Conservation (phyloP, 2,329 filamentous ascomycete genomes). For the Capronia epimyces region DNA sequence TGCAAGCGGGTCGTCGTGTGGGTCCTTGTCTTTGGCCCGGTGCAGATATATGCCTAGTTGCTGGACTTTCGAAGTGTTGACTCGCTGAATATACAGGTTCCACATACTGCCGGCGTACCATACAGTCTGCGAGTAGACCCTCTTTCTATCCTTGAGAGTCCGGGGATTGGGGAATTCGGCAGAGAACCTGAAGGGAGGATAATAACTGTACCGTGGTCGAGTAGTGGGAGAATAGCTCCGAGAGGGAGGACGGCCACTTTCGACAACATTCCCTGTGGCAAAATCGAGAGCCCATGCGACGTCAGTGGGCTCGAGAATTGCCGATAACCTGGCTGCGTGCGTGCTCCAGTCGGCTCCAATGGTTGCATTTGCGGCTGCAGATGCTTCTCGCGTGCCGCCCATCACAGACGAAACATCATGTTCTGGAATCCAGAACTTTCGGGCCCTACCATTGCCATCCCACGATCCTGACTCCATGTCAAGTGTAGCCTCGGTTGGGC, state of each 20-base stretch:
- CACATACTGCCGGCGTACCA: slow-evolving; percentile 56
- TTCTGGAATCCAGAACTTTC: slow-evolving; percentile 55
- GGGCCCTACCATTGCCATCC: slow-evolving; percentile 50
- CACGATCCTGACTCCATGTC: slow-evolving; percentile 47
- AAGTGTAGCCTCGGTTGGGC: slow-evolving; percentile 29
- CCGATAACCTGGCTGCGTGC: slow-evolving; percentile 42
- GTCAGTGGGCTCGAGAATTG: slow-evolving; percentile 50
- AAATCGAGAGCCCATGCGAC: slow-evolving; percentile 54
- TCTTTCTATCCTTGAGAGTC: slow-evolving; percentile 54
- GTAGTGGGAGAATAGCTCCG: slow-evolving; percentile 19
- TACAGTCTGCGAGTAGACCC: slow-evolving; percentile 54
- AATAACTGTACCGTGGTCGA: slow-evolving; percentile 46
- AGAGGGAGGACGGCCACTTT: slow-evolving; percentile 24
- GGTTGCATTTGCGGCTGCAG: slow-evolving; percentile 44
- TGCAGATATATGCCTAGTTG: slow-evolving; percentile 57
- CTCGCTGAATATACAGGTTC: slow-evolving; percentile 60
- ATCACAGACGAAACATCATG: slow-evolving; percentile 53
- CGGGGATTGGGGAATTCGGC: slow-evolving; percentile 54
- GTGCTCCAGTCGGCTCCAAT: slow-evolving; percentile 36
- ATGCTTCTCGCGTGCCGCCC: slow-evolving; percentile 50
- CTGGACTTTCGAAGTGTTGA: slow-evolving; percentile 50
- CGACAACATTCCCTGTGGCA: slow-evolving; percentile 41
- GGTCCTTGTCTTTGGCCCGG: slow-evolving; percentile 52
- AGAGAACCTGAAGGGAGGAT: slow-evolving; percentile 55
- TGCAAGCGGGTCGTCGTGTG: slow-evolving; percentile 35